These are phyloP conservation scores for Vigna hirtella DNA, from an alignment of 306 rosid species.

Conservation along the genomic window DNA sequence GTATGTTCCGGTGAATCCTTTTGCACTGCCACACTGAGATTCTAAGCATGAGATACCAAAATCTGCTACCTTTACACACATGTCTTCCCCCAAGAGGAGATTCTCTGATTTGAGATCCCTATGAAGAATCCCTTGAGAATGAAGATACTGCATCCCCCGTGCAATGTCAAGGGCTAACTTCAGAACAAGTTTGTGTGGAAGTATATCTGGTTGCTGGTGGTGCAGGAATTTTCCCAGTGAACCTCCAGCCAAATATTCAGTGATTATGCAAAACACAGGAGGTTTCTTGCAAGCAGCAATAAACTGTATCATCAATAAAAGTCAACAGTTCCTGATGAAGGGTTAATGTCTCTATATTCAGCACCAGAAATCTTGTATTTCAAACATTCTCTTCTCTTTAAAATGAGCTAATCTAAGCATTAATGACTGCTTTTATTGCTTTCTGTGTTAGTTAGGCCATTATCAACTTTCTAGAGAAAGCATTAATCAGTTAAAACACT, in stretches of 20 bases:
- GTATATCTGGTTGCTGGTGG: slow-evolving; percentile 77
- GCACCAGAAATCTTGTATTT: slow-evolving; percentile 17
- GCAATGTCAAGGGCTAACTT: slow-evolving; percentile 83
- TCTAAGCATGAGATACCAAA: slow-evolving; percentile 95
- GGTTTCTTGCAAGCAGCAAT: slow-evolving; percentile 97
- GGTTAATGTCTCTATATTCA: slow-evolving; percentile 2
- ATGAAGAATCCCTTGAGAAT: slow-evolving; percentile 91
- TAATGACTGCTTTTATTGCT: neutral
- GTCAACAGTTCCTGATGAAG: slow-evolving; percentile 22
- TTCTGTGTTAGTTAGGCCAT: neutral
- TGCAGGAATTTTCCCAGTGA: slow-evolving; percentile 86
- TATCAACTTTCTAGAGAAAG: slow-evolving; percentile 27
- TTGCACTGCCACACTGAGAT: slow-evolving; percentile 75
- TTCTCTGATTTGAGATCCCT: slow-evolving; percentile 99
- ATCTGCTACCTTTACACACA: slow-evolving; percentile 96
- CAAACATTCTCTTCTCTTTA: slow-evolving; percentile 18
- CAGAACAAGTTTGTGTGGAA: slow-evolving; percentile 74
- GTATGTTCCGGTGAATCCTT: slow-evolving; percentile 93
- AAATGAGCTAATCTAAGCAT: neutral
- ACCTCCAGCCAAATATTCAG: slow-evolving; percentile 90
- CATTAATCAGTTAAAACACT: slow-evolving; percentile 22
- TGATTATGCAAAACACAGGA: slow-evolving; percentile 94
- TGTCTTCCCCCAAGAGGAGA: slow-evolving; percentile 80
- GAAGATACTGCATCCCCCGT: slow-evolving; percentile 88
- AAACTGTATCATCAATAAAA: slow-evolving; percentile 63